These are phyloP conservation scores for Pythium grandisporangium DNA, from an alignment of 352 stramenopile species.

Conservation along the genomic window DNA sequence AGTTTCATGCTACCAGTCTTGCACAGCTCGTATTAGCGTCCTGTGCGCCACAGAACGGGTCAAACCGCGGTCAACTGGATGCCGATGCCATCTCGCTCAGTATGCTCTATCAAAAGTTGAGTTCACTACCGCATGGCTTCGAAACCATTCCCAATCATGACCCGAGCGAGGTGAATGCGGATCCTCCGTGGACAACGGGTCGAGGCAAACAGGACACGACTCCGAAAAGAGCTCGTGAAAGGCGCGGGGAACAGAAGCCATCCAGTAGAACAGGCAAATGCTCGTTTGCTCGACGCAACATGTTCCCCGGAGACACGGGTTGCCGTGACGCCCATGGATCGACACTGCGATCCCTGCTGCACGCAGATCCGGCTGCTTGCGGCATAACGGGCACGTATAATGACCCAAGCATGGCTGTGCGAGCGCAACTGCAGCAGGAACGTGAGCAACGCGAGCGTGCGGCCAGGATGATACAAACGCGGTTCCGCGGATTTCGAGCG, in stretches of 20 bases:
- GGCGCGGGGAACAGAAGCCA: neutral
- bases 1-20: constrained; percentile 22
- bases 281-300: no score
- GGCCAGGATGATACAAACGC: constrained; percentile 28
- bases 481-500: constrained; percentile 28
- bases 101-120: constrained; percentile 17
- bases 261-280: neutral
- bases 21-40: constrained; percentile 12
- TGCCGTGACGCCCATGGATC: neutral
- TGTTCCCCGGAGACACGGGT: neutral
- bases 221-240: neutral
- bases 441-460: constrained; percentile 25
- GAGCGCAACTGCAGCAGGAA: constrained; percentile 5
- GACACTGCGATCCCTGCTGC: no score
- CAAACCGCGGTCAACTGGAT: no score
- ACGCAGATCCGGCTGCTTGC: no score
- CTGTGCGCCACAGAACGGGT: constrained; percentile 3
- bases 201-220: constrained; percentile 2
- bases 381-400: no score
- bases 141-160: constrained; percentile 1
- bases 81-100: neutral
- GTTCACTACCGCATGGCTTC: constrained; percentile 28
- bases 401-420: neutral
- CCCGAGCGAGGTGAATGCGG: no score
- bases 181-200: no score